phyloP scores from a whole-genome alignment of 2,329 filamentous ascomycete species.

The Ophiostoma angusticollis region DNA sequence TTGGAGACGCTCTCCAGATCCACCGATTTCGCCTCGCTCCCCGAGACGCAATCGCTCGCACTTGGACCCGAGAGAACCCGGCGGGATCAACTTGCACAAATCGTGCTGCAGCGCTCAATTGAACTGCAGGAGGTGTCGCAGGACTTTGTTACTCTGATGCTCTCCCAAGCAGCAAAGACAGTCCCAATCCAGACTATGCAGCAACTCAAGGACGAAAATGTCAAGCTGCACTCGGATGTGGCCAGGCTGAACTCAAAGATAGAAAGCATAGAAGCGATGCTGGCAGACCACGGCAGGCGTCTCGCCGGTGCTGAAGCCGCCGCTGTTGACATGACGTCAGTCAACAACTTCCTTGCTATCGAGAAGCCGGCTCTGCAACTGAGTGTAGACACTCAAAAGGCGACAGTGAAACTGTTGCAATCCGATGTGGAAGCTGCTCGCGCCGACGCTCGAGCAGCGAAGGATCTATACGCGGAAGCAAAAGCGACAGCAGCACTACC shows the following conservation, averaged over 20 bases:
- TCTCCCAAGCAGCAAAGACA: neutral
- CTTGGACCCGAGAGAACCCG: neutral
- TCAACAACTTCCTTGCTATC: constrained; percentile 1
- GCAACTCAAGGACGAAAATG: neutral
- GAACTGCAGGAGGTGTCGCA: neutral
- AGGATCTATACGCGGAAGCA: neutral
- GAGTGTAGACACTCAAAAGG: neutral
- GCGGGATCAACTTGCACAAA: neutral
- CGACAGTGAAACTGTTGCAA: neutral
- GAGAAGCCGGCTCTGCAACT: neutral
- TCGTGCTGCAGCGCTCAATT: neutral
- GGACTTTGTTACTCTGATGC: neutral
- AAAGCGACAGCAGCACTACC: neutral
- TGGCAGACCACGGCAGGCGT: neutral
- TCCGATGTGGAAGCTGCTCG: neutral
- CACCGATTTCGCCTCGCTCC: constrained; percentile 9
- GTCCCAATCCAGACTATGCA: too few species aligned
- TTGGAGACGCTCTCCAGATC: neutral
- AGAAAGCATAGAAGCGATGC: neutral
- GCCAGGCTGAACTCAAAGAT: neutral
- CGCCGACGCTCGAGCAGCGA: neutral
- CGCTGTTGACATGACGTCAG: neutral
- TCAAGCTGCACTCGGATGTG: neutral
- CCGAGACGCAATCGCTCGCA: neutral
- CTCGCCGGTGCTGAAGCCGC: constrained; percentile 8